Evolutionary conservation across 495 filamentous ascomycete species (phyloP).

Genomic region (Cercophora newfieldiana): DNA sequence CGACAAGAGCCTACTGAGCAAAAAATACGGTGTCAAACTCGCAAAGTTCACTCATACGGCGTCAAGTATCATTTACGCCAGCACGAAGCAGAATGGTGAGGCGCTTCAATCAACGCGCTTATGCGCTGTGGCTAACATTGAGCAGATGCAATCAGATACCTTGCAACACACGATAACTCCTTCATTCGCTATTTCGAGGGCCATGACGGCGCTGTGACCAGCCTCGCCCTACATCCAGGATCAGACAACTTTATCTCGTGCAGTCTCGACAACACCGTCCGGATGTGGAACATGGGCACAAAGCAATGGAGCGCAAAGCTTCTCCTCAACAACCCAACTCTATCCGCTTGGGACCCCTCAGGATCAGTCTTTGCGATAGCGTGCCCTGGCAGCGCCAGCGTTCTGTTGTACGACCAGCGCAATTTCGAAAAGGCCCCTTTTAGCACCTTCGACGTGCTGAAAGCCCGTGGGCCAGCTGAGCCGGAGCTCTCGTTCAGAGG

Average conservation of each 20-base stretch:
- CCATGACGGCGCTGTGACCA: slow-evolving; percentile 80
- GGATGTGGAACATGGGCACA: slow-evolving; percentile 79
- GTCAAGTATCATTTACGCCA: slow-evolving; percentile 87
- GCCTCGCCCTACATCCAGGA: slow-evolving; percentile 68
- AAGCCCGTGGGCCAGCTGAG: slow-evolving; percentile 38
- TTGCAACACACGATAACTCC: slow-evolving; percentile 90
- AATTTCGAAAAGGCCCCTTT: slow-evolving; percentile 93
- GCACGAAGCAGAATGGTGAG: slow-evolving; percentile 87
- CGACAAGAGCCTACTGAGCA: slow-evolving; percentile 78
- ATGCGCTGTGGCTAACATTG: slow-evolving; percentile 19
- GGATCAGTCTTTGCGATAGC: slow-evolving; percentile 90
- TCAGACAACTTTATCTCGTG: slow-evolving; percentile 90
- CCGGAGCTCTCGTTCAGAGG: slow-evolving; percentile 45
- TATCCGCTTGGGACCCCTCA: slow-evolving; percentile 84
- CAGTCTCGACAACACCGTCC: slow-evolving; percentile 81
- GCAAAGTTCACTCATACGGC: slow-evolving; percentile 91
- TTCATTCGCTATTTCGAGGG: slow-evolving; percentile 95
- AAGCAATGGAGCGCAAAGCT: slow-evolving; percentile 75
- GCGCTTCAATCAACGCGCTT: slow-evolving; percentile 6
- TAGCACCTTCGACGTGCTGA: slow-evolving; percentile 74
- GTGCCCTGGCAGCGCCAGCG: slow-evolving; percentile 68
- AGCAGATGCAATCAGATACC: slow-evolving; percentile 79
- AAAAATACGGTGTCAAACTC: slow-evolving; percentile 94
- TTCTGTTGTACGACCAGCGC: slow-evolving; percentile 89
- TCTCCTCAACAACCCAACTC: slow-evolving; percentile 71